Evolutionary conservation across 495 filamentous ascomycete genomes (phyloP), one percentile per base, ranked within the genome.

Genomic region (Aspergillus sparsus): DNA sequence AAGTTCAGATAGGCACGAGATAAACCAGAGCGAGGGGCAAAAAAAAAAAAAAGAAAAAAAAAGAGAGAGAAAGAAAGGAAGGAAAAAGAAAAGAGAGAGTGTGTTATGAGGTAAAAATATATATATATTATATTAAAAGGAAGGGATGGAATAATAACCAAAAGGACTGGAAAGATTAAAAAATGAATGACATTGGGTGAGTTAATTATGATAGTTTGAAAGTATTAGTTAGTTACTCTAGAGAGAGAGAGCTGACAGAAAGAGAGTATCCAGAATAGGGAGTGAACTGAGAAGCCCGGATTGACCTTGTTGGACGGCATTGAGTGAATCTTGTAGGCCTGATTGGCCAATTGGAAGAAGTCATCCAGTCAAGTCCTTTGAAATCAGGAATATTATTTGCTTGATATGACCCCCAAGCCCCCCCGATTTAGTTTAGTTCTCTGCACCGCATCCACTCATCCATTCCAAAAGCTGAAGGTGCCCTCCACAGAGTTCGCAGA

Each of bases 401-500:
- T 53, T 33, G 32, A 49, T 9, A 32, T 16, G 53, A 42, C 33
- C 50, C 58, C 42, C 58, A 53, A 47, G 12, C 37, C 18, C 11
- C 41, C 53, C 53, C 53, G 53, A 50, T 41, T 15, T 9, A 42
- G 27, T 36, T 45, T 58, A 51, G 56, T 52, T 58, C 55, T 53
- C 54, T 56, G 51, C 49, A 54, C 39, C 15, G n/a, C 61, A 61
- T 46, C 65, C 62, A 64, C 59, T 57, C 58, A n/a, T 50, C 46
- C 35, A 60, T 63, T 50, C 46, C 46, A 46, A 62, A 60, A 60
- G 58, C 49, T 60, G 58, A 49, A 54, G 41, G 33, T 21, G 34
- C 36, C 67, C 64, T 62, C 64, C 64, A 54, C 64, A 65, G 55
- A 37, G 64, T 69, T 69, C 64, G 67, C 67, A 69, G 64, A 67